Conservation (phyloP, 805 yeast genomes). For the Saturnispora ahearnii region DNA sequence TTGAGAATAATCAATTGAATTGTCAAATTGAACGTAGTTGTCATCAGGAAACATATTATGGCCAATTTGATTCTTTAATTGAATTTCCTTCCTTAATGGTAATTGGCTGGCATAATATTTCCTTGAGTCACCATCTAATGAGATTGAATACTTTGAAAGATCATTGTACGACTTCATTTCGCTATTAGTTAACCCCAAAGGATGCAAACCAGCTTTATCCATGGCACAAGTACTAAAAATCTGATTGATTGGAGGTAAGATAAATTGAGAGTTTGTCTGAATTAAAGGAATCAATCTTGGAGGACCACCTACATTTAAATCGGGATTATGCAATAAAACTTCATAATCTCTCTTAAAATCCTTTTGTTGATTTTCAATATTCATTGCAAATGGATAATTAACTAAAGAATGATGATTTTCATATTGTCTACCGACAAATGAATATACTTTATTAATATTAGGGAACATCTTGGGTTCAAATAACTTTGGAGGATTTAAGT, state of each 20-base stretch:
- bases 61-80: neutral
- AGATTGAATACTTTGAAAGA: conserved; percentile 4
- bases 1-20: neutral
- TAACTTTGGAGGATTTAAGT: conserved; percentile 2
- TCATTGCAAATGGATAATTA: conserved; percentile 46
- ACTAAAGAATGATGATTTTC: conserved; percentile 20
- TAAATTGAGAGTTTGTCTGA: conserved; percentile 11
- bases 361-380: conserved; percentile 40
- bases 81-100: neutral
- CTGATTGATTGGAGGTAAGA: conserved; percentile 18
- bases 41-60: conserved; percentile 1
- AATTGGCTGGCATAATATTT: conserved; percentile 3
- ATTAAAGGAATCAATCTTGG: conserved; percentile 2
- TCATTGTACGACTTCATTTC: conserved; percentile 10
- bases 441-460: conserved; percentile 16
- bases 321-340: conserved; percentile 39
- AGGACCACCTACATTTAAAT: conserved; percentile 27
- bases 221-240: conserved; percentile 12
- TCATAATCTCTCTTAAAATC: conserved; percentile 43
- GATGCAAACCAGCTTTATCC: conserved; percentile 16
- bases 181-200: conserved; percentile 11
- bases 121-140: conserved; percentile 7
- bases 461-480: conserved; percentile 9
- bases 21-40: neutral
- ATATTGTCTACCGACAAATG: conserved; percentile 21